Percentiles rank a stretch among this genome's conserved stretches.
Evolutionary conservation across 345 rosid genomes (phyloP).

Genomic region (Xanthoceras sorbifolium): DNA sequence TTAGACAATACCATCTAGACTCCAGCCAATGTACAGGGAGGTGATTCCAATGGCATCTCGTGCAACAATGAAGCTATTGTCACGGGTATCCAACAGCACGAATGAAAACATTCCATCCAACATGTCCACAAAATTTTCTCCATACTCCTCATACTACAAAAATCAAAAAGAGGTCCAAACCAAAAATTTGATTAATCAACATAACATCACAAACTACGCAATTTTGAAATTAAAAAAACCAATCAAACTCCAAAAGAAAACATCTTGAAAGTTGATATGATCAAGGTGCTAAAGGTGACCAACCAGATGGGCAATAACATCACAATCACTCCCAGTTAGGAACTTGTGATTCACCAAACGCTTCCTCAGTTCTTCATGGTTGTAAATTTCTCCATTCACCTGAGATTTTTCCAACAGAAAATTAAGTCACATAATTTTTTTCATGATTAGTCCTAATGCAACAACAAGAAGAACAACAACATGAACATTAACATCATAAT

Average conservation of each 20-base stretch:
- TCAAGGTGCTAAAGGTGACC: constrained; percentile 12
- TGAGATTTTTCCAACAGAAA: constrained; percentile 15
- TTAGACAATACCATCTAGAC: constrained; percentile 89
- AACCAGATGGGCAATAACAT: constrained; percentile 94
- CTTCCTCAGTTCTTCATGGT: constrained; percentile 77
- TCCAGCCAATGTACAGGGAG: constrained; percentile 95
- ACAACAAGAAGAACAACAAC: background rate
- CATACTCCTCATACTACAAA: constrained; percentile 81
- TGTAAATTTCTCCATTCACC: constrained; percentile 99
- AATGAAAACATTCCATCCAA: constrained; percentile 95
- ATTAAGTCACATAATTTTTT: background rate
- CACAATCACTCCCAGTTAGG: constrained; percentile 90
- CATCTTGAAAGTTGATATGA: background rate
- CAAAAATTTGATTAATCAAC: background rate
- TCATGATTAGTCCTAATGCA: too few species aligned
- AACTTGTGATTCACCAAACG: constrained; percentile 70
- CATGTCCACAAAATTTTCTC: constrained; percentile 81
- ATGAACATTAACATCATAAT: too few species aligned
- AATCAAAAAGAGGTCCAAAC: background rate
- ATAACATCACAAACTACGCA: background rate
- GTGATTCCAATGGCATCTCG: constrained; percentile 97
- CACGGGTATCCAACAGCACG: constrained; percentile 81
- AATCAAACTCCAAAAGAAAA: background rate
- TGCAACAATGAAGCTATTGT: constrained; percentile 81
- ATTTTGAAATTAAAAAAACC: too few species aligned